A percentile compares a stretch with the other conserved stretches of the same genome.
Evolutionary conservation across 2,329 filamentous ascomycete species (phyloP).

Genomic region (Bimuria novae-zelandiae): DNA sequence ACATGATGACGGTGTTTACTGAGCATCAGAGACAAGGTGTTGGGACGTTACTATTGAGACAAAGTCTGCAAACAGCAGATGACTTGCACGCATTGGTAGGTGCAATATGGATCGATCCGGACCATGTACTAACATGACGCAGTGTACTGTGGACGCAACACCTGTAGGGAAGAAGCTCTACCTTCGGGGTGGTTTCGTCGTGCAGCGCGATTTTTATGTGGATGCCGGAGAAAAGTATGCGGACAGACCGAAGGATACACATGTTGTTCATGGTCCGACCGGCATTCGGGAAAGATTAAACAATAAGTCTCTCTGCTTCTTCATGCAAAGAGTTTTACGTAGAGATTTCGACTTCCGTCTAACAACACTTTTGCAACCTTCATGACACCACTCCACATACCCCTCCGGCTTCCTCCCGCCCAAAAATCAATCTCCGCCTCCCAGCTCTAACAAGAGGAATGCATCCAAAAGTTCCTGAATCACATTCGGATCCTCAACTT

Average conservation of each 20-base stretch:
- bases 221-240: conserved; percentile 3
- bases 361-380: too few relatives aligned
- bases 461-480: too few relatives aligned
- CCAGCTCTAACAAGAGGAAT: too few relatives aligned
- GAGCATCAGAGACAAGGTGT: background rate
- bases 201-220: background rate
- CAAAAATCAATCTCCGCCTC: too few relatives aligned
- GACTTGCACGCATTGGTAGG: conserved; percentile 4
- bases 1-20: conserved; percentile 1
- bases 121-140: background rate
- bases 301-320: too few relatives aligned
- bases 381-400: too few relatives aligned
- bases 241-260: background rate
- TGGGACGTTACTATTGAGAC: background rate
- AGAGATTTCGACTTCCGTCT: too few relatives aligned
- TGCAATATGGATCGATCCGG: too few relatives aligned
- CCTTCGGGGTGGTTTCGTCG: background rate
- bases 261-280: conserved; percentile 4
- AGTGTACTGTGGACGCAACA: background rate
- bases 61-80: background rate
- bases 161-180: background rate
- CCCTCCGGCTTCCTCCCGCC: too few relatives aligned
- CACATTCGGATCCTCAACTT: too few relatives aligned
- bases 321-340: too few relatives aligned
- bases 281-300: too few relatives aligned